Percentiles rank a stretch among this genome's conserved stretches.
phyloP scores from a whole-genome alignment of 1,284 basidiomycete genomes.

The Sanghuangporus weigelae region DNA sequence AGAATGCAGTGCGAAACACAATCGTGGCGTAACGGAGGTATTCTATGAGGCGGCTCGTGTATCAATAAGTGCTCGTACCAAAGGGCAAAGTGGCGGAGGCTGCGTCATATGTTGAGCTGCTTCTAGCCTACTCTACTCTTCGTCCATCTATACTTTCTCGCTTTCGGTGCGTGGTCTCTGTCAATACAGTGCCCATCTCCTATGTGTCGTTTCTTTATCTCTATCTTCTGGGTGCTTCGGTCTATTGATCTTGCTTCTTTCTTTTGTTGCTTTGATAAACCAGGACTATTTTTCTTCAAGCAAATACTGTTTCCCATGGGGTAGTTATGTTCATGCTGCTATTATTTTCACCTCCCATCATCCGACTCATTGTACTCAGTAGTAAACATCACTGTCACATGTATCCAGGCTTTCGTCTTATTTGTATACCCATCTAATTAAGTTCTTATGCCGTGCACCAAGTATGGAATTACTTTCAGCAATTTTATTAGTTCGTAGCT shows the following conservation, averaged over 20 bases:
- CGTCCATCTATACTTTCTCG: not conserved
- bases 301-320: not conserved
- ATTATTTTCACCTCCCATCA: not conserved
- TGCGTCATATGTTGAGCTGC: slow-evolving; percentile 19
- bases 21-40: slow-evolving; percentile 88
- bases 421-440: slow-evolving; percentile 5
- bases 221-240: not conserved
- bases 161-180: not conserved
- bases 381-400: not conserved
- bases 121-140: not conserved
- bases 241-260: not conserved
- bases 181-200: not conserved
- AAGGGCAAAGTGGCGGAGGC: slow-evolving; percentile 47
- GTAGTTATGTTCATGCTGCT: not conserved
- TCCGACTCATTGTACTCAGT: slow-evolving; percentile 13
- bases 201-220: not conserved
- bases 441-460: not conserved
- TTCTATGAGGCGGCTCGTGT: slow-evolving; percentile 88
- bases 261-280: not conserved
- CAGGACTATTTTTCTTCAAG: not conserved
- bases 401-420: not conserved
- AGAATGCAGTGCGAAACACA: slow-evolving; percentile 97
- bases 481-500: not conserved
- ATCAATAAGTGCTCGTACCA: slow-evolving; percentile 68
- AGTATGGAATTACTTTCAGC: not conserved